phyloP scores from a whole-genome alignment of 345 rosid species.

The Brassica carinata region DNA sequence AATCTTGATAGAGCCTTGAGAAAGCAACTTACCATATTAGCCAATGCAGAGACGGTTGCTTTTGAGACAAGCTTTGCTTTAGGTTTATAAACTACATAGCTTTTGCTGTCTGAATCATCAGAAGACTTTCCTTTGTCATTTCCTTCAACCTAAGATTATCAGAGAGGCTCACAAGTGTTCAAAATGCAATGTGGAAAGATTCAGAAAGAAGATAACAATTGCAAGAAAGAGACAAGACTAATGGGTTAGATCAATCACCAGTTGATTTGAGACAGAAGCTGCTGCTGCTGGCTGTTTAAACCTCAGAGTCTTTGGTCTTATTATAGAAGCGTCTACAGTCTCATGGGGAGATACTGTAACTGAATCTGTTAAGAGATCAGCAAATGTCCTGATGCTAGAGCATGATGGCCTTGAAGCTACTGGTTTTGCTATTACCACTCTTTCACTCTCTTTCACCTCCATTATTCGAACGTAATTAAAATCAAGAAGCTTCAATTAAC shows the following conservation, averaged over 20 bases:
- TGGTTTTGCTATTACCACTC: conserved; percentile 75
- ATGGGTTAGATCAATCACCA: conserved; percentile 41
- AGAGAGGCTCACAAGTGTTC: background rate
- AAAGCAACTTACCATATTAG: conserved; percentile 67
- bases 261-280: conserved; percentile 41
- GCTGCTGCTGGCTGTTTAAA: conserved; percentile 53
- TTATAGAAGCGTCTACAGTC: conserved; percentile 54
- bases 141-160: conserved; percentile 27
- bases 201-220: background rate
- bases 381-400: conserved; percentile 62
- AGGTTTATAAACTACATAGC: conserved; percentile 70
- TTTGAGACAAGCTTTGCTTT: conserved; percentile 85
- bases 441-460: conserved; percentile 73
- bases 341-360: conserved; percentile 55
- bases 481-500: conserved; percentile 9
- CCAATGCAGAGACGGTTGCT: conserved; percentile 74
- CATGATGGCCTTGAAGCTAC: conserved; percentile 84
- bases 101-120: conserved; percentile 48
- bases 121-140: conserved; percentile 39
- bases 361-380: conserved; percentile 70
- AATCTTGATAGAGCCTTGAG: background rate
- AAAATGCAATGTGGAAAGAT: background rate
- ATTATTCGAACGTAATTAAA: conserved; percentile 32
- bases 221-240: background rate
- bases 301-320: conserved; percentile 84